Evolutionary conservation across 1,284 basidiomycete genomes (phyloP).

Genomic region (Cryptococcus jaspeensis): DNA sequence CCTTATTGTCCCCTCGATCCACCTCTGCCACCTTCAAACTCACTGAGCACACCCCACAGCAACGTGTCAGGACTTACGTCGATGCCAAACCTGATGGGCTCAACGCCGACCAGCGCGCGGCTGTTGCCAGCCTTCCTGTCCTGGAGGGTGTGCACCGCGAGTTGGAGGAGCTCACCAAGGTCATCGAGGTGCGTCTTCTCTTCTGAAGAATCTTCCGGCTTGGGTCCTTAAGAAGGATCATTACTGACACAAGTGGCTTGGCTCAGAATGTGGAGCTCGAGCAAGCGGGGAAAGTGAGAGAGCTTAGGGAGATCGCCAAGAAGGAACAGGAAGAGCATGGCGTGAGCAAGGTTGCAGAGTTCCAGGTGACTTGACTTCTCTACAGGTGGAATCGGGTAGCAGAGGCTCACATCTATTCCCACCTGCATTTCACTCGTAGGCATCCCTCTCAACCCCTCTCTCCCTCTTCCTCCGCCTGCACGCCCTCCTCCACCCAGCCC

Average conservation of each 20-base stretch:
- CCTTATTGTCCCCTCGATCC: too few species aligned
- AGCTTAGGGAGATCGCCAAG: slow-evolving; percentile 59
- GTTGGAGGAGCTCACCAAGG: slow-evolving; percentile 74
- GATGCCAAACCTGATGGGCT: slow-evolving; percentile 65
- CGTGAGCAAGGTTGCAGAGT: slow-evolving; percentile 59
- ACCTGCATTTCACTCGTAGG: slow-evolving; percentile 2
- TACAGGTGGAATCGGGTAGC: too few species aligned
- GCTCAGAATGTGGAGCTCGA: slow-evolving; percentile 60
- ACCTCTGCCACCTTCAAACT: not conserved
- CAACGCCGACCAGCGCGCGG: slow-evolving; percentile 77
- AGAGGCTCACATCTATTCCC: not conserved
- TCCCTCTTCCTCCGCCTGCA: slow-evolving; percentile 67
- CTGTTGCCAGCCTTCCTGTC: slow-evolving; percentile 65
- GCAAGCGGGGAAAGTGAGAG: slow-evolving; percentile 58
- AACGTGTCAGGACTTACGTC: slow-evolving; percentile 68
- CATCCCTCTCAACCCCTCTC: slow-evolving; percentile 57
- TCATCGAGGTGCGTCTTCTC: slow-evolving; percentile 62
- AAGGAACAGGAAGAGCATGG: slow-evolving; percentile 41
- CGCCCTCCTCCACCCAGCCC: slow-evolving; percentile 55
- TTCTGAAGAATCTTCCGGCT: not conserved
- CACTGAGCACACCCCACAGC: slow-evolving; percentile 53
- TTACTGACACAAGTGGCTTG: not conserved
- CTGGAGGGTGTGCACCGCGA: slow-evolving; percentile 76
- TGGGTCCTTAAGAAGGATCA: not conserved
- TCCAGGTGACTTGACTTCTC: slow-evolving; percentile 57